Conservation (phyloP, 2,329 filamentous ascomycete genomes). For the Monosporascus ibericus region DNA sequence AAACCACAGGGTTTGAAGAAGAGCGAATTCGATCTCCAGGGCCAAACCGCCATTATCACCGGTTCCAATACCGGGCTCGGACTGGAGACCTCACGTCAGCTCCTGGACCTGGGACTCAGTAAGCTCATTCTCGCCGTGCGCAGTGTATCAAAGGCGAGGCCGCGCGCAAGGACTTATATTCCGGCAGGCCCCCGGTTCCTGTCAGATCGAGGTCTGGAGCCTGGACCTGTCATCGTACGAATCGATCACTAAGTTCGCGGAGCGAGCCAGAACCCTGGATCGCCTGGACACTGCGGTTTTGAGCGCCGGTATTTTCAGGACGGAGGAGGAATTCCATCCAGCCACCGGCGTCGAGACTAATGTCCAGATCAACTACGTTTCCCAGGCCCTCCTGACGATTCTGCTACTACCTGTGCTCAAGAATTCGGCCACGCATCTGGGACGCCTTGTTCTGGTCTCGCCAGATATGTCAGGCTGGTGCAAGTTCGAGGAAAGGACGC, state of each 20-base stretch:
- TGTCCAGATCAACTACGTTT: slow-evolving; percentile 45
- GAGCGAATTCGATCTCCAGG: no score
- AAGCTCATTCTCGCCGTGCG: no score
- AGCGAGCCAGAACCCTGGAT: slow-evolving; percentile 1
- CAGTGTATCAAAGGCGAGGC: slow-evolving; percentile 1
- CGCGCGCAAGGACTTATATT: not conserved
- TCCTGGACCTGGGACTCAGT: no score
- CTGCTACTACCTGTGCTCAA: slow-evolving; percentile 38
- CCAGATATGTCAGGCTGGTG: slow-evolving; percentile 11
- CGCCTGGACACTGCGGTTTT: slow-evolving; percentile 7
- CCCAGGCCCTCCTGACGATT: slow-evolving; percentile 40
- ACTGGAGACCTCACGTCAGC: no score
- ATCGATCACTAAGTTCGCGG: slow-evolving; percentile 5
- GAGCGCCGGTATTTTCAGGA: slow-evolving; percentile 16
- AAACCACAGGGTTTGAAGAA: no score
- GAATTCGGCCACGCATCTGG: not conserved
- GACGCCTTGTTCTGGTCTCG: slow-evolving; percentile 11
- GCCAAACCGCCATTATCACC: no score
- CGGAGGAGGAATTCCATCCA: not conserved
- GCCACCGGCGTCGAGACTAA: slow-evolving; percentile 32
- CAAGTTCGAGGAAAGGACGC: slow-evolving; percentile 4
- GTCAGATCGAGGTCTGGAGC: slow-evolving; percentile 8
- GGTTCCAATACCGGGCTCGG: no score
- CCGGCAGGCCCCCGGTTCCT: not conserved
- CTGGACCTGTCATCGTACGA: slow-evolving; percentile 7